Conservation (phyloP, 1,139 yeast genomes). For the Pichiaceae sp. region DNA sequence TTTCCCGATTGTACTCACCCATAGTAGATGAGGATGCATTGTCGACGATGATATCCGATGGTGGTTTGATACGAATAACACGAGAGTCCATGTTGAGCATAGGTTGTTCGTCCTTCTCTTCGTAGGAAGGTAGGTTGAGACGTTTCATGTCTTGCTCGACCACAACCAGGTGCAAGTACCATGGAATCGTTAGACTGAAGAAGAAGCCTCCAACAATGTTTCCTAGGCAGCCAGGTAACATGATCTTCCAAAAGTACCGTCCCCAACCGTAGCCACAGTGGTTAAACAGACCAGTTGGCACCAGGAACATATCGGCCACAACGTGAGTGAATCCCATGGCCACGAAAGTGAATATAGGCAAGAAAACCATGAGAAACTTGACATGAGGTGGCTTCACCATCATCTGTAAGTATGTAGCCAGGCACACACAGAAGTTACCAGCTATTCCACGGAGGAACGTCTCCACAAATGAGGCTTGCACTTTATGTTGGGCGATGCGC, state of each 20-base stretch:
- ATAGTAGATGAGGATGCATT: not conserved
- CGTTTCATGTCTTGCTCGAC: constrained; percentile 60
- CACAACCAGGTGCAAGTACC: constrained; percentile 59
- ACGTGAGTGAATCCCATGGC: constrained; percentile 68
- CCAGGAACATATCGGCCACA: constrained; percentile 71
- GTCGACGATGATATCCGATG: not conserved
- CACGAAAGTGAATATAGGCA: constrained; percentile 71
- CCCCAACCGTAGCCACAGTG: constrained; percentile 57
- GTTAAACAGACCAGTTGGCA: constrained; percentile 59
- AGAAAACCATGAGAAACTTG: constrained; percentile 50
- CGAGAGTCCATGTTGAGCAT: constrained; percentile 68
- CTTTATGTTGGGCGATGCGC: constrained; percentile 39
- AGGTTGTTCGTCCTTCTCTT: constrained; percentile 72
- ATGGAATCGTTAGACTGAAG: constrained; percentile 56
- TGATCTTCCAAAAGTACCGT: constrained; percentile 59
- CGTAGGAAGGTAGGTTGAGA: constrained; percentile 56
- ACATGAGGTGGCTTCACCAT: constrained; percentile 80
- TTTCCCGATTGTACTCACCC: not conserved
- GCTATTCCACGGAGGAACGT: constrained; percentile 60
- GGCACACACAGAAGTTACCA: constrained; percentile 67
- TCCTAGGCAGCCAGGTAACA: constrained; percentile 62
- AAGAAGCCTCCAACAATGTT: constrained; percentile 64
- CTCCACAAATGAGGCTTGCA: constrained; percentile 39
- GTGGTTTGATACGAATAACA: constrained; percentile 40
- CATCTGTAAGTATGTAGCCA: constrained; percentile 68